Evolutionary conservation across 148 eudicot species (phyloP), one percentile per base, ranked within the genome.

Genomic region (Rhododendron molle): DNA sequence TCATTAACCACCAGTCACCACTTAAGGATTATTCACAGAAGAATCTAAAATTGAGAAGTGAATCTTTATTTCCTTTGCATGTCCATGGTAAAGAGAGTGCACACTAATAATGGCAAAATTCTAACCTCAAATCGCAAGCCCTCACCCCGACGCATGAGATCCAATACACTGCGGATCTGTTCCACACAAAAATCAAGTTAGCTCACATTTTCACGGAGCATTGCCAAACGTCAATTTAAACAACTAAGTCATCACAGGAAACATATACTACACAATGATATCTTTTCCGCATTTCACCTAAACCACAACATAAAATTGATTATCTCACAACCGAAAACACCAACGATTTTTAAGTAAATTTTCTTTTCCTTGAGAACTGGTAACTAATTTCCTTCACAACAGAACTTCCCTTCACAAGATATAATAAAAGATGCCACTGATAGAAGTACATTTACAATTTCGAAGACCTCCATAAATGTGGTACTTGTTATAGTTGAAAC

Each of bases 131-230:
- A 80, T 60, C 96, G 93, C 89, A 96, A 86, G 81, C 93, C 97
- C 87, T 96, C 99, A 15, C 98, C 95, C 86, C 98, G 91, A 62
- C 99, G 96, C 94, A 96, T 91, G 82, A 93, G 90, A 89, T 96
- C 96, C 94, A 96, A 86, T 47, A 92, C 94, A 92, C 88, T 91
- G 78, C 95, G 94, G 79, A 96, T 93, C 93, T 96, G 96, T 89
- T 88, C 36, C 76, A 89, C 44, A 87, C n/a, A 62, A 84, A 47
- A 90, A 82, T 58, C n/a, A 87, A 83, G 62, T 83, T 83, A 77
- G 71, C 15, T 84, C 50, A 47, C 26, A 56, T 76, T 84, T 20
- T 36, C 32, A 60, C 28, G 21, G 49, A 21, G 34, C 83, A 81
- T 56, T 50, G 46, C 18, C 38, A 80, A 80, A 49, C 46, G 49